phyloP scores from a whole-genome alignment of 805 yeast species.

The Komagataella pseudopastoris region DNA sequence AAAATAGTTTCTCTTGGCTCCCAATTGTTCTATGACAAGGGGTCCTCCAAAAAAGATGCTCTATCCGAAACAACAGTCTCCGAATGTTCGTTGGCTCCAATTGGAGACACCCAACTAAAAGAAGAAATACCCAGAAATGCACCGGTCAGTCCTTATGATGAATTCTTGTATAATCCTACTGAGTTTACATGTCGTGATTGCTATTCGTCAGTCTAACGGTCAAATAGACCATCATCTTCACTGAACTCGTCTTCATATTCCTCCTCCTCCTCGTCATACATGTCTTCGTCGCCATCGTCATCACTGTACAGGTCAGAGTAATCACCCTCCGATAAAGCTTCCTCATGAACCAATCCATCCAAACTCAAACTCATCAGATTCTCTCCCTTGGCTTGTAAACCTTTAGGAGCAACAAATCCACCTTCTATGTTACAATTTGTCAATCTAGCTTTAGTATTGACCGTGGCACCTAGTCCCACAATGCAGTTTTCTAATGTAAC shows the following conservation, averaged over 20 bases:
- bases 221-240: conserved; percentile 30
- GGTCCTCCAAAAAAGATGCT: neutral
- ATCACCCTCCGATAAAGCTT: conserved; percentile 4
- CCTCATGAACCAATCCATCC: conserved; percentile 13
- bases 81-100: neutral
- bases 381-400: conserved; percentile 28
- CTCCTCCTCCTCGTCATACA: conserved; percentile 27
- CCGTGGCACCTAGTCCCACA: conserved; percentile 54
- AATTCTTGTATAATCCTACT: neutral
- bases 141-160: neutral
- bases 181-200: neutral
- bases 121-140: neutral
- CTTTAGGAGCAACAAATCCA: conserved; percentile 48
- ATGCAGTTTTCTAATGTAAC: conserved; percentile 74
- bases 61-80: neutral
- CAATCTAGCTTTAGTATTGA: conserved; percentile 52
- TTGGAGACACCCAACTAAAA: neutral
- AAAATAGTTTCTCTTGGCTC: neutral
- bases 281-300: conserved; percentile 15
- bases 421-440: conserved; percentile 83
- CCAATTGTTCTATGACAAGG: neutral
- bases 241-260: conserved; percentile 38
- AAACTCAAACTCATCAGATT: conserved; percentile 22
- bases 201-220: neutral
- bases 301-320: conserved; percentile 9